Conservation (phyloP, 805 yeast species). For the Kuraishia capsulata region DNA sequence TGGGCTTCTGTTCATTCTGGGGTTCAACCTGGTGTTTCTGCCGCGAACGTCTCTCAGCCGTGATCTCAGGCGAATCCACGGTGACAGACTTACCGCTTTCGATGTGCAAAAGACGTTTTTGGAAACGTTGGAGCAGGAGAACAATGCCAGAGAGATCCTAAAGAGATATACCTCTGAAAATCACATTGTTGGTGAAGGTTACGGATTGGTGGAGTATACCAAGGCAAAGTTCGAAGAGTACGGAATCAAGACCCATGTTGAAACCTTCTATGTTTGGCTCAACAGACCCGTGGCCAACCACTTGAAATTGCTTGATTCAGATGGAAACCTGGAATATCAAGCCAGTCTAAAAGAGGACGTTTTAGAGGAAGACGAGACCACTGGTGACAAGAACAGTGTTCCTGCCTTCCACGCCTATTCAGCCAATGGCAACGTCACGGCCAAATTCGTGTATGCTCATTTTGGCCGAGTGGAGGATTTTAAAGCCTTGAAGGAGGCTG, state of each 20-base stretch:
- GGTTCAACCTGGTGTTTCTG: conserved; percentile 61
- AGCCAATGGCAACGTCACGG: conserved; percentile 51
- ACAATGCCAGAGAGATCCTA: conserved; percentile 25
- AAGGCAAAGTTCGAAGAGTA: conserved; percentile 35
- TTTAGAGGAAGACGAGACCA: conserved; percentile 28
- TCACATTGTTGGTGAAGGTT: conserved; percentile 38
- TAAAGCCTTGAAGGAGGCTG: conserved; percentile 23
- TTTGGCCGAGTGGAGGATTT: conserved; percentile 55
- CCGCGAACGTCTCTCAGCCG: conserved; percentile 80
- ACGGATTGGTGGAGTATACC: conserved; percentile 38
- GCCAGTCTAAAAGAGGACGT: conserved; percentile 45
- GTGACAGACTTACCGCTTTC: conserved; percentile 50
- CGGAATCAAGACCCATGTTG: conserved; percentile 41
- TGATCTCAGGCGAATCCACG: conserved; percentile 71
- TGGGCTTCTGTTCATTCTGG: conserved; percentile 41
- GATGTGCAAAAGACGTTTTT: conserved; percentile 63
- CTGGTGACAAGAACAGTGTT: conserved; percentile 25
- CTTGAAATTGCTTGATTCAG: conserved; percentile 24
- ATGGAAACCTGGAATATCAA: conserved; percentile 29
- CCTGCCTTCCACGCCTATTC: conserved; percentile 59
- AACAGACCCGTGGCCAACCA: conserved; percentile 40
- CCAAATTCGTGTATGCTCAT: conserved; percentile 48
- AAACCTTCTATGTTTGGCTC: conserved; percentile 48
- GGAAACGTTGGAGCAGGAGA: conserved; percentile 24
- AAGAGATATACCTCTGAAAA: conserved; percentile 29